These are phyloP conservation scores for Fraxinus quadrangulata DNA, from an alignment of 257 asterid species.

Conservation along the genomic window DNA sequence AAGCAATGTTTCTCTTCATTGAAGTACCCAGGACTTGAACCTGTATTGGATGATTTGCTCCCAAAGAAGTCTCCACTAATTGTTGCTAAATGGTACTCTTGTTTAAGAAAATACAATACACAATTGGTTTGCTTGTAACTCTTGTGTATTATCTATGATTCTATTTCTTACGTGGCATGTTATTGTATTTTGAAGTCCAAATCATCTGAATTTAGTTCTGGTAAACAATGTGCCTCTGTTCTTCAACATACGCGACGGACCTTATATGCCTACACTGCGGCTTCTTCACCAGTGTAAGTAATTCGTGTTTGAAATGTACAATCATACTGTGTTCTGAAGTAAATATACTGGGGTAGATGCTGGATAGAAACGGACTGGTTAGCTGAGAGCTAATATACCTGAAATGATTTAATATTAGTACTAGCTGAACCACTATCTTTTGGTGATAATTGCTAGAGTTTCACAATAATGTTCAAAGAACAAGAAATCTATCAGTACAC, in stretches of 20 bases:
- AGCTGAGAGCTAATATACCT: background rate
- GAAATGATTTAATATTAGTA: background rate
- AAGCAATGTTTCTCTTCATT: conserved; percentile 21
- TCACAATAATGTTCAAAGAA: background rate
- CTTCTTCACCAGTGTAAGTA: conserved; percentile 97
- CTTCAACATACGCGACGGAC: conserved; percentile 97
- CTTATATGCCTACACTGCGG: conserved; percentile 97
- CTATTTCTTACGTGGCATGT: conserved; percentile 26
- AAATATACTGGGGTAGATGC: background rate
- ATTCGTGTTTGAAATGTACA: conserved; percentile 16
- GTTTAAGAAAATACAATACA: conserved; percentile 11
- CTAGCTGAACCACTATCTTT: background rate
- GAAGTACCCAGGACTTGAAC: conserved; percentile 93
- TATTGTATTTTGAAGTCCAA: conserved; percentile 56
- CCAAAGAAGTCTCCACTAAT: conserved; percentile 94
- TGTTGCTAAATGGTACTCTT: conserved; percentile 84
- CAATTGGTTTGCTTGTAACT: conserved; percentile 10
- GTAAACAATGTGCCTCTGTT: conserved; percentile 94
- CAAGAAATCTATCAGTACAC: no score
- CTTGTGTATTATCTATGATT: conserved; percentile 8
- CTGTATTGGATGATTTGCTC: conserved; percentile 83
- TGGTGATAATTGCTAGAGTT: conserved; percentile 2
- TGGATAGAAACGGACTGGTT: background rate
- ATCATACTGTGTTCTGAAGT: conserved; percentile 8
- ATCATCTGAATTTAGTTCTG: conserved; percentile 94